Evolutionary conservation across 2,329 filamentous ascomycete genomes (phyloP).

Genomic region (Pseudogymnoascus verrucosus): DNA sequence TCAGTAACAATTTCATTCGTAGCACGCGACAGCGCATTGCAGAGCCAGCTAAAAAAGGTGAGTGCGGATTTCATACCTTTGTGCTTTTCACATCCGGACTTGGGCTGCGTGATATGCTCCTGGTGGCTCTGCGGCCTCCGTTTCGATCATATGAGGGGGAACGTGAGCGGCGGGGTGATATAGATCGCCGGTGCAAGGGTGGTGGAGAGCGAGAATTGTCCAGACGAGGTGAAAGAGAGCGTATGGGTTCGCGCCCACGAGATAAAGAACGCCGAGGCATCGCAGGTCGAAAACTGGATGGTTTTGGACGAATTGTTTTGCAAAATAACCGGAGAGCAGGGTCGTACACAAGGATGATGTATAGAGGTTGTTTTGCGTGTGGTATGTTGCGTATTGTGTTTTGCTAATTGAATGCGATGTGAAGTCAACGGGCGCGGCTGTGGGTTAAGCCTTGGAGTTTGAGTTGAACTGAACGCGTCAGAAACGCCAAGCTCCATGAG

Average conservation of each 20-base stretch:
- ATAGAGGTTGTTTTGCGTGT: background rate
- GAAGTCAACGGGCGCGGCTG: background rate
- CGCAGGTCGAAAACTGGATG: background rate
- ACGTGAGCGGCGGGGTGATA: constrained; percentile 23
- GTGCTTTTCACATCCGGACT: constrained; percentile 39
- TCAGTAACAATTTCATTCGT: constrained; percentile 15
- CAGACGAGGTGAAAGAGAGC: constrained; percentile 10
- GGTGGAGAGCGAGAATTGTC: constrained; percentile 4
- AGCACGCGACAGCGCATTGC: constrained; percentile 11
- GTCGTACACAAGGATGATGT: background rate
- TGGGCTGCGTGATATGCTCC: constrained; percentile 19
- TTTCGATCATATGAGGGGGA: constrained; percentile 26
- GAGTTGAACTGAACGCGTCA: background rate
- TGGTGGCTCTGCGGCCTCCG: constrained; percentile 25
- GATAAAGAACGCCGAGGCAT: constrained; percentile 11
- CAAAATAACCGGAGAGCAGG: background rate
- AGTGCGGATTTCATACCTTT: constrained; percentile 34
- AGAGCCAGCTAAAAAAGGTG: background rate
- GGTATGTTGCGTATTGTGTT: background rate
- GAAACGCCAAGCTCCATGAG: constrained; percentile 19
- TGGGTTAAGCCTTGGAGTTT: background rate
- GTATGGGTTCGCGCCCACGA: constrained; percentile 9
- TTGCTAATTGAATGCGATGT: background rate
- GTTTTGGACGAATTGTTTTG: background rate
- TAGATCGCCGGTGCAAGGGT: constrained; percentile 26